These are phyloP conservation scores for Nicotiana paniculata DNA, from an alignment of 257 asterid genomes.

Conservation along the genomic window DNA sequence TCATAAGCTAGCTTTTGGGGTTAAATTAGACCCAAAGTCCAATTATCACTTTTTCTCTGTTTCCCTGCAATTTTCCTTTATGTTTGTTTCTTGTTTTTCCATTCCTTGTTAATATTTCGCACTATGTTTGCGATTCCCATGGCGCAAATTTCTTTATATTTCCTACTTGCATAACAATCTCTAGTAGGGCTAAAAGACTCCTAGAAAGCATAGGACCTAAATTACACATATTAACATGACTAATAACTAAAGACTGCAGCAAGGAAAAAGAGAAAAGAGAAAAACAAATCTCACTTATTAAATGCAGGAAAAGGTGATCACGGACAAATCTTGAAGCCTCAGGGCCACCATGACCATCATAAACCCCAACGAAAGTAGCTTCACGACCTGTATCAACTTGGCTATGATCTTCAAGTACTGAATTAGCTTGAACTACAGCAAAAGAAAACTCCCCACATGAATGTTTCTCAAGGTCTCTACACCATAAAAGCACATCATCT, in stretches of 20 bases:
- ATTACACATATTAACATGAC: no score
- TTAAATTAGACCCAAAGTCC: no score
- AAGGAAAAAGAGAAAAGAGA: background rate
- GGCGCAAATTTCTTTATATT: no score
- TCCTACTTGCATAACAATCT: no score
- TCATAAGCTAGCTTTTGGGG: no score
- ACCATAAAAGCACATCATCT: slow-evolving; percentile 62
- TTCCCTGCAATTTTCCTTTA: no score
- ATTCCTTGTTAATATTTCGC: no score
- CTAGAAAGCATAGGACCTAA: no score
- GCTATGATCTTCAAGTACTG: slow-evolving; percentile 62
- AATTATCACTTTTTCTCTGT: no score
- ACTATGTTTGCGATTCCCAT: no score
- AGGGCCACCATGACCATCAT: slow-evolving; percentile 88
- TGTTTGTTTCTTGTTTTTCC: no score
- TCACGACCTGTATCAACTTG: slow-evolving; percentile 60
- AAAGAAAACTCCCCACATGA: slow-evolving; percentile 71
- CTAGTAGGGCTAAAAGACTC: no score
- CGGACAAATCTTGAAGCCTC: slow-evolving; percentile 57
- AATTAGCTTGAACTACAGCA: slow-evolving; percentile 69
- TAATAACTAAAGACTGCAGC: background rate
- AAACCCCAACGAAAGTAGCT: slow-evolving; percentile 72
- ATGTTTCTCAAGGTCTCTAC: slow-evolving; percentile 73
- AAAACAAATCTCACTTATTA: slow-evolving; percentile 41
- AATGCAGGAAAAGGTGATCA: slow-evolving; percentile 45